These are phyloP conservation scores for Neoascochyta sp. DNA, from an alignment of 2,329 filamentous ascomycete species.

Conservation along the genomic window DNA sequence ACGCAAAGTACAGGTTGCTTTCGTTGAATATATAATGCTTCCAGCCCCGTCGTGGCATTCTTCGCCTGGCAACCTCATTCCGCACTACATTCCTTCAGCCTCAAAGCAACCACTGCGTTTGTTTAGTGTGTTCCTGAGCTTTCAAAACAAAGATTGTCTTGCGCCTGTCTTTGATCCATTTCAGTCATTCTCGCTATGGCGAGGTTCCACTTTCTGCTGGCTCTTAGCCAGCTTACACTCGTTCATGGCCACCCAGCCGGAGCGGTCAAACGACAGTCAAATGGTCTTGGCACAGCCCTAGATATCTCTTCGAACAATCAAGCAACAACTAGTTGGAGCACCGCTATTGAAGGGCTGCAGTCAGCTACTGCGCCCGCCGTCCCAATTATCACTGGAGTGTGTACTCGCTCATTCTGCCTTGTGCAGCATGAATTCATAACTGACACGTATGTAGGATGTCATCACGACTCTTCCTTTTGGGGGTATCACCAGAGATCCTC, in stretches of 20 bases:
- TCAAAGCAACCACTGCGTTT: slow-evolving; percentile 5
- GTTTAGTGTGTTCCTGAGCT: too few relatives aligned
- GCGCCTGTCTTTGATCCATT: slow-evolving; percentile 8
- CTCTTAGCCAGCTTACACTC: slow-evolving; percentile 17
- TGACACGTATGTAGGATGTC: slow-evolving; percentile 23
- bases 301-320: slow-evolving; percentile 16
- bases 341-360: slow-evolving; percentile 25
- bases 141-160: slow-evolving; percentile 14
- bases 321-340: slow-evolving; percentile 33
- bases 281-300: slow-evolving; percentile 16
- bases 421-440: neutral
- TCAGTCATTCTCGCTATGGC: slow-evolving; percentile 24
- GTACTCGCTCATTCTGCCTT: slow-evolving; percentile 1
- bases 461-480: slow-evolving; percentile 30
- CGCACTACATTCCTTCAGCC: slow-evolving; percentile 26
- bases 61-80: slow-evolving; percentile 25
- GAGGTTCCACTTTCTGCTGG: slow-evolving; percentile 26
- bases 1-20: slow-evolving; percentile 6
- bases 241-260: slow-evolving; percentile 23
- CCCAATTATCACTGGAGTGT: slow-evolving; percentile 29
- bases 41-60: slow-evolving; percentile 11
- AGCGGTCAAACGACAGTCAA: slow-evolving; percentile 9
- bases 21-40: slow-evolving; percentile 21
- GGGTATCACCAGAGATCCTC: slow-evolving; percentile 26
- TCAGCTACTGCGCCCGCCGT: slow-evolving; percentile 21